phyloP scores from a whole-genome alignment of 2,329 filamentous ascomycete genomes.

The Ophiostoma tasmaniense region DNA sequence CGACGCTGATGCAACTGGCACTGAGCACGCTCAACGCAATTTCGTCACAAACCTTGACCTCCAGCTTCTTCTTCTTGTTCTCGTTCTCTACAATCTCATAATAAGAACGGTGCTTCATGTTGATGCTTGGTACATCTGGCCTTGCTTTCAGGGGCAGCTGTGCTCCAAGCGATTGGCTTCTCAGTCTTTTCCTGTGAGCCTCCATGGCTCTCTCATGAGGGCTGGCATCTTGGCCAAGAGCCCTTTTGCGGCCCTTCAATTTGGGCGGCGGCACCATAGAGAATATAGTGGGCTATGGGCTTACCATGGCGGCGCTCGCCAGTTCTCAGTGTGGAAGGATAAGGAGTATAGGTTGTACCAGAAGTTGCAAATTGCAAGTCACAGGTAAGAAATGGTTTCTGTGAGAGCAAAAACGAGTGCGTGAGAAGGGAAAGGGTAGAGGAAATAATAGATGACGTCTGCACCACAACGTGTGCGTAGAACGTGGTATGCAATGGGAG shows the following conservation, averaged over 20 bases:
- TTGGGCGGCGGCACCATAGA: background rate
- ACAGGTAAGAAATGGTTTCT: background rate
- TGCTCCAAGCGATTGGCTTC: conserved; percentile 23
- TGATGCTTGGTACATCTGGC: conserved; percentile 29
- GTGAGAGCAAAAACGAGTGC: background rate
- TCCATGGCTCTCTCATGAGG: conserved; percentile 27
- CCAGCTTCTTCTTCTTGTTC: conserved; percentile 56
- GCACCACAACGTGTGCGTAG: background rate
- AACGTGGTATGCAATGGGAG: background rate
- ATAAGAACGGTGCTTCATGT: conserved; percentile 51
- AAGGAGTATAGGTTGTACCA: background rate
- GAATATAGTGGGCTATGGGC: conserved; percentile 8
- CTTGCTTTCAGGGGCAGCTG: conserved; percentile 26
- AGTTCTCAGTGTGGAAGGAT: background rate
- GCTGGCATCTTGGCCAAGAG: conserved; percentile 20
- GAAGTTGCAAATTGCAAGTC: background rate
- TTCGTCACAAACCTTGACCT: conserved; percentile 46
- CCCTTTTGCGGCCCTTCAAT: conserved; percentile 26
- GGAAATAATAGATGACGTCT: background rate
- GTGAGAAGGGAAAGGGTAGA: background rate
- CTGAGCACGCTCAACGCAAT: background rate
- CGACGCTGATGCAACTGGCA: background rate
- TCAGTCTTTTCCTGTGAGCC: conserved; percentile 26
- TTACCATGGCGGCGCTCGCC: conserved; percentile 21
- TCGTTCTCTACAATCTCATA: conserved; percentile 58